Evolutionary conservation across 768 basidiomycete genomes (phyloP), one percentile per base, ranked within the genome.

Genomic region (Amanita brunnescens): DNA sequence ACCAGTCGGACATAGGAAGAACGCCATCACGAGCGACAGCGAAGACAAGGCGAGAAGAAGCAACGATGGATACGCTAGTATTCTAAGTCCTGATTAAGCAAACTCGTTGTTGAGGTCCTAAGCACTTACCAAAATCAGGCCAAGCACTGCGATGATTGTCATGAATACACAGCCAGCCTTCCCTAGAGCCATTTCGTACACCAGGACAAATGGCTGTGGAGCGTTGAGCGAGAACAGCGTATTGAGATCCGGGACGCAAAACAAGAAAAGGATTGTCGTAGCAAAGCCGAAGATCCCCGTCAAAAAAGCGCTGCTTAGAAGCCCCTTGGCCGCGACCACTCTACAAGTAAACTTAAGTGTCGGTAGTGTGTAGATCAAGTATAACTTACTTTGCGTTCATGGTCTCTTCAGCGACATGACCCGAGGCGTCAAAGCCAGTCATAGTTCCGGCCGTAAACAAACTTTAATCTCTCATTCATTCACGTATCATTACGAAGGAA

Each of bases 11-110:
- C 42, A 88, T 63, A 0, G 93, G 92, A 9, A 96, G 72, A 0
- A 94, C 89, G 24, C 92, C 92, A 58, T 96, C 93, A 48, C 93
- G 84, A n/a, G 92, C 92, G 40, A 96, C 87, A 7, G 92, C 93
- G 60, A 88, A 96, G 35, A 96, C 77, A 23, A 96, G 76, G 3
- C 92, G 80, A 10, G 91, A 93, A 10, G 91, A 80, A 2, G 93
- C 92, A 16, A 94, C 89, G 51, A 95, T 82, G n/a, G 88, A 80
- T 39, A 94, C 78, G 55, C 85, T 90, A 1, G 91, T 91, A 64
- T 89, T 94, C 87, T 91, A 58, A 41, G 38, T 8, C 3, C 34
- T n/a, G 9, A 30, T 51, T 13, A 29, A 26, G 10, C 7, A 35
- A 5, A 41, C 16, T 41, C 13, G 35, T 33, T 3, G 9, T 20